Percentiles rank a stretch among this genome's conserved stretches.
Evolutionary conservation across 2,329 filamentous ascomycete species (phyloP).

Genomic region (Aspergillus floridensis): DNA sequence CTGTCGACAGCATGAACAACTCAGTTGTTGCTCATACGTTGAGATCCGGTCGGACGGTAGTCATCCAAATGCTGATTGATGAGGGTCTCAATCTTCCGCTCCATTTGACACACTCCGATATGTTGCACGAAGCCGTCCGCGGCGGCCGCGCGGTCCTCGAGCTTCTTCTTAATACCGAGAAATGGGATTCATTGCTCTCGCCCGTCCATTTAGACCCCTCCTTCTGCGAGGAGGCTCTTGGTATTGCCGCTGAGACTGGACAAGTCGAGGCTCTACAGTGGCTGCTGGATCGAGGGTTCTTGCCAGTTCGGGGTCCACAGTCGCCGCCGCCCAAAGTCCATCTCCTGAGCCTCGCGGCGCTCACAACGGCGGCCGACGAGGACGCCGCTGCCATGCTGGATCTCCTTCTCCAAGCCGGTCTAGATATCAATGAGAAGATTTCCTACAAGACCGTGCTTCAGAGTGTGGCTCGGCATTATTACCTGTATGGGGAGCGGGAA

Average conservation of each 20-base stretch:
- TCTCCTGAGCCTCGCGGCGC: neutral
- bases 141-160: neutral
- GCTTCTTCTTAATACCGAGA: neutral
- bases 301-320: neutral
- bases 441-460: fast-evolving
- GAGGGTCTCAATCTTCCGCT: neutral
- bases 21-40: neutral
- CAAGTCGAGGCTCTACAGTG: neutral
- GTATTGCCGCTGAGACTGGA: neutral
- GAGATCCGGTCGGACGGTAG: neutral
- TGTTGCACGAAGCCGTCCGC: neutral
- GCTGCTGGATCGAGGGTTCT: neutral
- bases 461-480: neutral
- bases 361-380: neutral
- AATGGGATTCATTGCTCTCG: neutral
- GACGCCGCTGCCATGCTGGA: neutral
- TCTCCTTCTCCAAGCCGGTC: neutral
- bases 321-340: neutral
- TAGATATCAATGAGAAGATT: neutral
- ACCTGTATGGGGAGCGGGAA: no score
- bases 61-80: neutral
- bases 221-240: neutral
- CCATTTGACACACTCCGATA: neutral
- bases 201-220: neutral
- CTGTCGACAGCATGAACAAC: no score